phyloP scores from a whole-genome alignment of 192 early-diverging fungal genomes.

The Phlyctochytrium arcticum region DNA sequence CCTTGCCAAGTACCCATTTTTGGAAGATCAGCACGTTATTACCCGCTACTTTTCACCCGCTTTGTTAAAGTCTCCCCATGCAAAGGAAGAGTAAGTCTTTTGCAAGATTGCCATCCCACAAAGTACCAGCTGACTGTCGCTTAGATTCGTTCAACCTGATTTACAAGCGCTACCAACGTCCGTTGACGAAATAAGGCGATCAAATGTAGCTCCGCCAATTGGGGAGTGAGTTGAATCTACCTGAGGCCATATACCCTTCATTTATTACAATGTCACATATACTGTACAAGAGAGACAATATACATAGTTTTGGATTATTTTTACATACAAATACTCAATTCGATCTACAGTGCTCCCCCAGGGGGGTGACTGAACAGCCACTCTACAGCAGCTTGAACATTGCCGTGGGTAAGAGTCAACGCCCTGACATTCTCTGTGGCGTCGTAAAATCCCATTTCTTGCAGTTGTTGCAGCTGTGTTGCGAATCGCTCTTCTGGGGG shows the following conservation, averaged over 20 bases:
- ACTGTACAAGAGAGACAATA: too few species aligned
- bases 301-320: too few species aligned
- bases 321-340: too few species aligned
- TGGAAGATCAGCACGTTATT: constrained; percentile 21
- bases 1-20: constrained; percentile 16
- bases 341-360: constrained; percentile 3
- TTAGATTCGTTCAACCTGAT: too few species aligned
- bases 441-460: constrained; percentile 97
- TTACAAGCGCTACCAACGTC: too few species aligned
- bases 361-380: constrained; percentile 57
- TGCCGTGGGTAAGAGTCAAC: constrained; percentile 73
- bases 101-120: too few species aligned
- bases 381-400: constrained; percentile 95
- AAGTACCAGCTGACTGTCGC: too few species aligned
- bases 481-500: constrained; percentile 50
- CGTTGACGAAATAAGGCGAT: too few species aligned
- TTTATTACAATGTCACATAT: too few species aligned
- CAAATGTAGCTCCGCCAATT: too few species aligned
- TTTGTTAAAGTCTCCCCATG: background rate
- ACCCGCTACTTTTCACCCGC: constrained; percentile 10
- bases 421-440: constrained; percentile 87
- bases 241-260: too few species aligned
- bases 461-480: constrained; percentile 74
- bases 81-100: background rate
- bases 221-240: too few species aligned